Evolutionary conservation across 768 basidiomycete species (phyloP).

Genomic region (Galerina sulciceps): DNA sequence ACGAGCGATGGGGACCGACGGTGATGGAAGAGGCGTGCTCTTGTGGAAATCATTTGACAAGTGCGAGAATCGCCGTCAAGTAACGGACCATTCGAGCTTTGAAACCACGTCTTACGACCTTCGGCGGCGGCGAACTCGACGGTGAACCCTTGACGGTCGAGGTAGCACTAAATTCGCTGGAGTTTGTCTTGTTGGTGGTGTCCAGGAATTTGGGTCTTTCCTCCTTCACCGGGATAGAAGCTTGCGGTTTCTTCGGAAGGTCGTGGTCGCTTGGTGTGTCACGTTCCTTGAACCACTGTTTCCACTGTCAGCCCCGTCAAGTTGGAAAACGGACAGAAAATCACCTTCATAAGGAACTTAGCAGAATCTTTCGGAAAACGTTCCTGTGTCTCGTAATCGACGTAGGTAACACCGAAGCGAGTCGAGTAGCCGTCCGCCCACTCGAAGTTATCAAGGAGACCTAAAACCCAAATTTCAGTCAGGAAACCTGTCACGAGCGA

Average conservation of each 20-base stretch:
- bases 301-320: not conserved
- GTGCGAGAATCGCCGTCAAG: conserved; percentile 25
- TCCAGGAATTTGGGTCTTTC: conserved; percentile 15
- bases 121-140: conserved; percentile 9
- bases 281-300: conserved; percentile 47
- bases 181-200: conserved; percentile 20
- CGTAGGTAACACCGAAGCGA: conserved; percentile 74
- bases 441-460: conserved; percentile 75
- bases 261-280: conserved; percentile 23
- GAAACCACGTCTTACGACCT: conserved; percentile 17
- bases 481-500: not conserved
- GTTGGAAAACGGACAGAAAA: not conserved
- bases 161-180: conserved; percentile 28
- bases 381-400: conserved; percentile 71
- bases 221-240: not conserved
- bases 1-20: not conserved
- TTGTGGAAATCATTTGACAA: conserved; percentile 23
- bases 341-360: conserved; percentile 55
- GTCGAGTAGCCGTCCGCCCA: conserved; percentile 76
- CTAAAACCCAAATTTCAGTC: conserved; percentile 32
- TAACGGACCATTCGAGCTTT: conserved; percentile 28
- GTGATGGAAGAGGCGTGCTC: not conserved
- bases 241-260: conserved; percentile 10
- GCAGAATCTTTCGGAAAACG: conserved; percentile 68
- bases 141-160: conserved; percentile 24